A percentile compares a stretch with the other conserved stretches of the same genome.
Conservation (phyloP, 768 basidiomycete species). For the Suillus brevipes region DNA sequence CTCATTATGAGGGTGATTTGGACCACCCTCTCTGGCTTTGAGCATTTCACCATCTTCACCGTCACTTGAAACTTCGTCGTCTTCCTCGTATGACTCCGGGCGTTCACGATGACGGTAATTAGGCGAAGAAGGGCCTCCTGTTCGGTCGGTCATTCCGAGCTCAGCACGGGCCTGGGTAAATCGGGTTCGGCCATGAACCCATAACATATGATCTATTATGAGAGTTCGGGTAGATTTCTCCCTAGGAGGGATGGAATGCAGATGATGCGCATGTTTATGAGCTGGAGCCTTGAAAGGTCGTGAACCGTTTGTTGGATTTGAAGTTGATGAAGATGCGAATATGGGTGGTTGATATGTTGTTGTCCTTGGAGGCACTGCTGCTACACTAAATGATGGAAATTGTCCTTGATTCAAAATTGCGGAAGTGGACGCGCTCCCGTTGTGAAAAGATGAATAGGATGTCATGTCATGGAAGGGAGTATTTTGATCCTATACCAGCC, state of each 20-base stretch:
- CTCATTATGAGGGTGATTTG: slow-evolving; percentile 48
- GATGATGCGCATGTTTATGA: slow-evolving; percentile 85
- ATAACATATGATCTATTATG: slow-evolving; percentile 86
- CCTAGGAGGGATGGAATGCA: slow-evolving; percentile 82
- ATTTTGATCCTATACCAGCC: slow-evolving; percentile 15
- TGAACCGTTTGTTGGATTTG: slow-evolving; percentile 11
- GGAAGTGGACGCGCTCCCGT: slow-evolving; percentile 15
- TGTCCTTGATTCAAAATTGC: slow-evolving; percentile 19
- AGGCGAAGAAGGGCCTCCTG: slow-evolving; percentile 62
- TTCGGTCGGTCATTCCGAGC: slow-evolving; percentile 81
- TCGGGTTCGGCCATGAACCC: slow-evolving; percentile 79
- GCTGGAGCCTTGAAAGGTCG: slow-evolving; percentile 66
- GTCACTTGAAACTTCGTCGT: slow-evolving; percentile 64
- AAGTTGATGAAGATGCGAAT: slow-evolving; percentile 16
- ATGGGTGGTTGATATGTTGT: slow-evolving; percentile 11
- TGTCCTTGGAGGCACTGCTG: slow-evolving; percentile 3
- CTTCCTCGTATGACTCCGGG: slow-evolving; percentile 77
- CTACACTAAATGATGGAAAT: slow-evolving; percentile 20
- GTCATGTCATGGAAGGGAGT: slow-evolving; percentile 17
- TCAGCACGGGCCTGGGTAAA: slow-evolving; percentile 84
- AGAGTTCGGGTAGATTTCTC: slow-evolving; percentile 89
- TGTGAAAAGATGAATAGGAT: slow-evolving; percentile 33
- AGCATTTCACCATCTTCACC: slow-evolving; percentile 52
- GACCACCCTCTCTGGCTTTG: slow-evolving; percentile 52
- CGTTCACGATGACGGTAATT: slow-evolving; percentile 65